phyloP scores from a whole-genome alignment of 2,329 filamentous ascomycete species.

The Fusarium annulatum region DNA sequence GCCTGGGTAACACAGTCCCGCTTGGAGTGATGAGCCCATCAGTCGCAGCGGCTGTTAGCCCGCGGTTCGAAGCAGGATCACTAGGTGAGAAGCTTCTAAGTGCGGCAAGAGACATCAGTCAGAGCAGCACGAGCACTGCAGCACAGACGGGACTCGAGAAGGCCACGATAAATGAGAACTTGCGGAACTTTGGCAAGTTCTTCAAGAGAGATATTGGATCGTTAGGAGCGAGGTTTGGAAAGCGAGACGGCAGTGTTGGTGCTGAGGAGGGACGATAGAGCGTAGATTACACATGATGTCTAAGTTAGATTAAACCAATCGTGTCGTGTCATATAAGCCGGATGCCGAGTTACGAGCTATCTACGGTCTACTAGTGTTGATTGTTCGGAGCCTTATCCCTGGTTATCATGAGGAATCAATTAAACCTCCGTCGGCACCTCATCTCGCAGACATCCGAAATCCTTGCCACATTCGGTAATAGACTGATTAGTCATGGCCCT shows the following conservation, averaged over 20 bases:
- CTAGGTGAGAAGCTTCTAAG: conserved; percentile 90
- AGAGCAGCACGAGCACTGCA: conserved; percentile 51
- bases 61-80: conserved; percentile 81
- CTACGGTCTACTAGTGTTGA: neutral
- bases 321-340: neutral
- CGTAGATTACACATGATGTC: neutral
- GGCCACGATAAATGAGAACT: conserved; percentile 87
- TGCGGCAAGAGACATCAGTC: conserved; percentile 86
- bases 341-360: neutral
- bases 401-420: conserved; percentile 39
- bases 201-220: conserved; percentile 88
- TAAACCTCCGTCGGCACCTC: neutral
- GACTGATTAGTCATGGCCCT: conserved; percentile 11
- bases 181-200: conserved; percentile 97
- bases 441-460: neutral
- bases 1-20: conserved; percentile 52
- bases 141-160: conserved; percentile 63
- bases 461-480: neutral
- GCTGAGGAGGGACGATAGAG: conserved; percentile 43
- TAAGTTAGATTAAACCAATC: neutral
- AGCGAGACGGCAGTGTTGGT: conserved; percentile 60
- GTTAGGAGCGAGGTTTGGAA: conserved; percentile 78
- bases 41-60: conserved; percentile 54
- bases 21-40: conserved; percentile 56
- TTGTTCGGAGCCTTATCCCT: conserved; percentile 5